Percentiles rank a stretch among this genome's conserved stretches.
Conservation (phyloP, 352 stramenopile species). For the Phytophthora sojae region DNA sequence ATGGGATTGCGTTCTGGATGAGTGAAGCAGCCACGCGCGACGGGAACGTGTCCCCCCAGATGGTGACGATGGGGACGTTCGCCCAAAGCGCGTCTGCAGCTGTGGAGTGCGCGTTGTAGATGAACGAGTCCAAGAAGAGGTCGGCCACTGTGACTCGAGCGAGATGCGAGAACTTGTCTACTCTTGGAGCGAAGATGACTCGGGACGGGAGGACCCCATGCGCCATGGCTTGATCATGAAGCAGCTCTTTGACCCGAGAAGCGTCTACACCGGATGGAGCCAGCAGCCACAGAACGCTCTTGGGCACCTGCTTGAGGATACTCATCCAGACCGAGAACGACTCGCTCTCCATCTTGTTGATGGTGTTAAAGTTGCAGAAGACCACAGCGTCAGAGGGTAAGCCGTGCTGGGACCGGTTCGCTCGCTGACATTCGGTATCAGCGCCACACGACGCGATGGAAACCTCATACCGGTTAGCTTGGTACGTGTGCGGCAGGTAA, state of each 20-base stretch:
- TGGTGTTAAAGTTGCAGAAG: constrained; percentile 95
- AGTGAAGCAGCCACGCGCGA: constrained; percentile 76
- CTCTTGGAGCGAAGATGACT: constrained; percentile 75
- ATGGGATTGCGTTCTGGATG: constrained; percentile 46
- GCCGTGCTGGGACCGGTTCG: constrained; percentile 28
- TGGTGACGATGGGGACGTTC: constrained; percentile 90
- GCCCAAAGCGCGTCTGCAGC: constrained; percentile 91
- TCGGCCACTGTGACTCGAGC: constrained; percentile 82
- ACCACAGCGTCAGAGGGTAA: constrained; percentile 49
- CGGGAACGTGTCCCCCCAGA: constrained; percentile 79
- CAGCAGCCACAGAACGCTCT: constrained; percentile 91
- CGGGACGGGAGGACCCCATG: constrained; percentile 68
- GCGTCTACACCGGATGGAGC: constrained; percentile 34
- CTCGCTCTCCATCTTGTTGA: constrained; percentile 94
- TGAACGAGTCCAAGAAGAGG: constrained; percentile 95
- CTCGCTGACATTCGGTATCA: constrained; percentile 24
- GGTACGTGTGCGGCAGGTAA: constrained; percentile 92
- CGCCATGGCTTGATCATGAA: constrained; percentile 66
- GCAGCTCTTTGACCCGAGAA: constrained; percentile 17
- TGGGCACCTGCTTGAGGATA: constrained; percentile 85
- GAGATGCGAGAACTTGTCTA: constrained; percentile 82
- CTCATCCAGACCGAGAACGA: constrained; percentile 91
- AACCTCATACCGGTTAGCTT: constrained; percentile 89
- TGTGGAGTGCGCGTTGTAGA: constrained; percentile 97
- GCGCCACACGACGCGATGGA: constrained; percentile 40